phyloP scores from a whole-genome alignment of 1,139 yeast genomes.

The Yamadazyma triangularis region DNA sequence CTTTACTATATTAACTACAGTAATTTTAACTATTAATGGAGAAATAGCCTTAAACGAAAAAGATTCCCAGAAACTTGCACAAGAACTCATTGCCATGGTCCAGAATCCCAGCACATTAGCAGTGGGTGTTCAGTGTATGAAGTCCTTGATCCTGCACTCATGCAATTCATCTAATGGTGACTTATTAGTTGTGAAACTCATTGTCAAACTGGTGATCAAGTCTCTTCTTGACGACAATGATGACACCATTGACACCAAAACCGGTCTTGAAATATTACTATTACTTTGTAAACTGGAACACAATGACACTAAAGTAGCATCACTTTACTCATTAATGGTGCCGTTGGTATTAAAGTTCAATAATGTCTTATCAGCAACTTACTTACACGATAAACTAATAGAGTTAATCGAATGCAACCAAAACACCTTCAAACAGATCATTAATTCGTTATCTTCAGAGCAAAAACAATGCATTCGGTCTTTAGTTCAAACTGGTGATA shows the following conservation, averaged over 20 bases:
- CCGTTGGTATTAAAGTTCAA: slow-evolving; percentile 45
- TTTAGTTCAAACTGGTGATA: slow-evolving; percentile 26
- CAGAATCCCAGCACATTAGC: slow-evolving; percentile 28
- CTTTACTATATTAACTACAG: slow-evolving; percentile 51
- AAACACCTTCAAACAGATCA: slow-evolving; percentile 49
- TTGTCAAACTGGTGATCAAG: slow-evolving; percentile 14
- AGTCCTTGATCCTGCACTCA: slow-evolving; percentile 46
- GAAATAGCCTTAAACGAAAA: slow-evolving; percentile 34
- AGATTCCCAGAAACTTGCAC: slow-evolving; percentile 25
- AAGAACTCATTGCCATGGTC: slow-evolving; percentile 31
- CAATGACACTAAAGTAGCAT: slow-evolving; percentile 21
- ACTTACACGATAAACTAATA: slow-evolving; percentile 49
- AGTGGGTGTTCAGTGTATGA: slow-evolving; percentile 55
- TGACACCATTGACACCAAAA: slow-evolving; percentile 24
- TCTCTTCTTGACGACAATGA: slow-evolving; percentile 7
- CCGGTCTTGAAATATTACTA: slow-evolving; percentile 53
- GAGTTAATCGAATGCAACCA: slow-evolving; percentile 48
- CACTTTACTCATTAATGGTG: slow-evolving; percentile 40
- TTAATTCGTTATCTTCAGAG: slow-evolving; percentile 30
- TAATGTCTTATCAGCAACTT: slow-evolving; percentile 24
- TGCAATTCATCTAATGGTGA: slow-evolving; percentile 16
- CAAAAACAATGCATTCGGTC: slow-evolving; percentile 40
- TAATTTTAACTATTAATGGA: slow-evolving; percentile 57
- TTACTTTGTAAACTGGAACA: slow-evolving; percentile 37
- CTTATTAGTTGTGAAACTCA: slow-evolving; percentile 21